Base-by-base conservation (phyloP, 2,329 filamentous ascomycete genomes). In the Calycina marina region DNA sequence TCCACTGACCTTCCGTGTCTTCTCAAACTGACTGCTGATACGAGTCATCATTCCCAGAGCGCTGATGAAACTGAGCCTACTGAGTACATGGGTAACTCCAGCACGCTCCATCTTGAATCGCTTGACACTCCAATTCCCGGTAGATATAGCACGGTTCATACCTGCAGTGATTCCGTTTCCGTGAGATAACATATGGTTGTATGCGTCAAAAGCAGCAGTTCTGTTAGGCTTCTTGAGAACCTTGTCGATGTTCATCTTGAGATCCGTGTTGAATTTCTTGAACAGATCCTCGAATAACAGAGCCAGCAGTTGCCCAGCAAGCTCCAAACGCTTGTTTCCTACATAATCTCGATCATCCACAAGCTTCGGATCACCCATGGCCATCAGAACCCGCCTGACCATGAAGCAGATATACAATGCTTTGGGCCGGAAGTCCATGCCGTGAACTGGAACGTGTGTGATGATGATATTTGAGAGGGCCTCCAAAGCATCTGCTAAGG, bases 21-120 rank as follows among this genome's bases (percentile, higher is more conserved):
- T 98, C 55, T 98, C 90, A 50, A 98, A 98, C 60, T 98, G 90
- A 67, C 82, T 92, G 55, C 80, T 90, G 50, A 98, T 96, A 56
- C 90, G 72, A 10, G 90, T 98, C 90, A 98, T 98, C 92, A 98
- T 98, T 40, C 92, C 92, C 16, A 98, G 70, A 16, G 90, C 90
- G 41, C 80, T 82, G 55, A 98, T 94, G 52, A 96, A 98, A 56
- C 88, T 96, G 34, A 98, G 65, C 41, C 90, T 75, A 57, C 88
- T 96, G 30, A 98, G 65, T 25, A 98, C 85, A 56, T 98, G 90
- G 0, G 92, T 96, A 14, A 98, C 85, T 52, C 90, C 90, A 14
- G 90, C 88, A 53, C 88, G 70, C 52, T 96, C 92, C 90, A 98
- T 98, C 56, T 88, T 85, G 63, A 98, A 98, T 54, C 92, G 84